Base-by-base conservation (phyloP, 139 green algal species). In the Coccomyxa sp. region DNA sequence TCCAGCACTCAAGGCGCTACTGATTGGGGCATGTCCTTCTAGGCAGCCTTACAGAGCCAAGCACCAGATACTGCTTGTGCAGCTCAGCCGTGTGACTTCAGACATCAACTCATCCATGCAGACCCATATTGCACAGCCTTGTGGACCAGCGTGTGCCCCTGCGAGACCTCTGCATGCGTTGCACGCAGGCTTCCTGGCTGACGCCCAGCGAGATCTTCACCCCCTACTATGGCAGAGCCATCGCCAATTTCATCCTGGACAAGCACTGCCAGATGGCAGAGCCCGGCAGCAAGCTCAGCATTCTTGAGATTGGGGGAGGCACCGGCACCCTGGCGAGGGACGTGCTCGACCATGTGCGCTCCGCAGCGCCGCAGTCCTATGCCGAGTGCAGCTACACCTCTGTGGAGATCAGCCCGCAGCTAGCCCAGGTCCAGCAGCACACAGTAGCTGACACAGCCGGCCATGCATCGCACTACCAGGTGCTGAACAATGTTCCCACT, bases 141-240 rank as follows among this genome's bases (percentile, higher is more conserved):
- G n/a, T n/a, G n/a, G n/a, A n/a, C n/a, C n/a, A n/a, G n/a, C n/a
- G n/a, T n/a, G n/a, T n/a, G n/a, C n/a, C n/a, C n/a, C n/a, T n/a
- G n/a, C n/a, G n/a, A n/a, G n/a, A n/a, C n/a, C n/a, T n/a, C n/a
- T n/a, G n/a, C n/a, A 6, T 40, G 50, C 31, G 0, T 35, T 18
- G 75, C 82, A 74, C 78, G 41, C 79, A 89, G 81, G 80, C 80
- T 35, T 75, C 83, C 7, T 95, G 90, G 88, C 78, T 97, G 64
- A 97, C 93, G 2, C 93, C 93, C 6, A 89, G 83, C 4, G 93
- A 97, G 84, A 85, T 97, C 33, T 96, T 97, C 79, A 82, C 79
- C 6, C 93, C 93, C 18, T 88, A 90, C 83, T 93, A 93, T 83
- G 92, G 89, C 77, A 35, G 74, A 0, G 89, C 86, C 9, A 44